Conservation (phyloP, 345 rosid species). For the Eucalyptus decipiens region DNA sequence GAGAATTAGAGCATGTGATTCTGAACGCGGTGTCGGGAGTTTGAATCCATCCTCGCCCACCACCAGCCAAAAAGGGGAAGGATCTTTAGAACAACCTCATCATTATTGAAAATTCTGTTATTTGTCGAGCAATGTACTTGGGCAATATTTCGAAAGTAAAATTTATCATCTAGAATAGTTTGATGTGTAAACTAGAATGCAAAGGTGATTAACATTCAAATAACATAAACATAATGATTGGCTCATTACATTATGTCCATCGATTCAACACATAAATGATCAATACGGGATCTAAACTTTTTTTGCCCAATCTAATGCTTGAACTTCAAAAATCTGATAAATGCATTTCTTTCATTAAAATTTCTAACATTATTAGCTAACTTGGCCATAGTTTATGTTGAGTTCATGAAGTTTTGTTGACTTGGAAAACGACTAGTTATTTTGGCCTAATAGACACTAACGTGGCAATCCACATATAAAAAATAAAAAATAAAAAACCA, state of each 20-base stretch:
- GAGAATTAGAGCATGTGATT: not conserved
- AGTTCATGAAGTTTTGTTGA: not conserved
- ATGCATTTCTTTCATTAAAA: not conserved
- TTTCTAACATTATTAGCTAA: not conserved
- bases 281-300: not conserved
- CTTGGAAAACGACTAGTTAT: not conserved
- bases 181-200: not conserved
- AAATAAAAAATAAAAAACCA: not conserved
- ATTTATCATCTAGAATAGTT: not conserved
- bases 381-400: not conserved
- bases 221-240: not conserved
- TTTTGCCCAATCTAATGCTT: not conserved
- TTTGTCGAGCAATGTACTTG: not conserved
- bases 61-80: not conserved
- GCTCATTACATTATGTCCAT: not conserved
- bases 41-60: not conserved
- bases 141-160: not conserved
- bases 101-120: not conserved
- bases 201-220: not conserved
- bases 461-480: not conserved
- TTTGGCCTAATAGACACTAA: not conserved
- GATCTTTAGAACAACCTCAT: not conserved
- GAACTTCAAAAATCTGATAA: not conserved
- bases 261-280: not conserved
- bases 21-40: accelerated